A percentile compares a stretch with the other conserved stretches of the same genome.
Conservation (phyloP, 306 rosid species). For the Rubus parviflorus region DNA sequence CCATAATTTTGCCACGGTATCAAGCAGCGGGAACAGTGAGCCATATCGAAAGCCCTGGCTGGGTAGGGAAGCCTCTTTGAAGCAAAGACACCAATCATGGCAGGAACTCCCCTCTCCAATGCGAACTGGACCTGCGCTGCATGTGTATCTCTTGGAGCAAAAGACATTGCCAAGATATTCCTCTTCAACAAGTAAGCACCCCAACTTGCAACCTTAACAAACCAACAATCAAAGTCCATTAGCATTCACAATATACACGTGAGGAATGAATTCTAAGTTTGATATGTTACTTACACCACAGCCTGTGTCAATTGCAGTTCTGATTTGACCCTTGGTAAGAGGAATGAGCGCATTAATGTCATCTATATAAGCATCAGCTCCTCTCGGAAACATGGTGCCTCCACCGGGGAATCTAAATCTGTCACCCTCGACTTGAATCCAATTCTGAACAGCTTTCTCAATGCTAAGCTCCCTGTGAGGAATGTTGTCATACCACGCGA, state of each 20-base stretch:
- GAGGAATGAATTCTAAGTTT: background rate
- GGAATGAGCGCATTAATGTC: constrained; percentile 82
- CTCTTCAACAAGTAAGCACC: constrained; percentile 87
- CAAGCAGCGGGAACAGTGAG: constrained; percentile 96
- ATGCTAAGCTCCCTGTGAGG: constrained; percentile 93
- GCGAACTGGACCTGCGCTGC: constrained; percentile 98
- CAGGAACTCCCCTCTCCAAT: constrained; percentile 95
- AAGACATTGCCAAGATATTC: constrained; percentile 81
- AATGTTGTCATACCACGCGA: constrained; percentile 90
- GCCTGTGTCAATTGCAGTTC: constrained; percentile 96
- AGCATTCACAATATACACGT: constrained; percentile 2
- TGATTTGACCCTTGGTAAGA: constrained; percentile 58
- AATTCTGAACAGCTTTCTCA: constrained; percentile 90
- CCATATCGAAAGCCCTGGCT: constrained; percentile 95
- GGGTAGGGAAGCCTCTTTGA: constrained; percentile 91
- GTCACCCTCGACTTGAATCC: constrained; percentile 96
- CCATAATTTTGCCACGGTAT: constrained; percentile 74
- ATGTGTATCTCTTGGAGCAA: constrained; percentile 97
- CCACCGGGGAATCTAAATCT: constrained; percentile 94
- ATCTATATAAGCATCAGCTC: constrained; percentile 93
- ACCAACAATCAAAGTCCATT: constrained; percentile 12
- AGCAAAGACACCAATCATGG: constrained; percentile 90
- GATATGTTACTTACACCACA: constrained; percentile 79
- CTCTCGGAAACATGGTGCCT: constrained; percentile 94
- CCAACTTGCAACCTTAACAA: constrained; percentile 90